A percentile compares a stretch with the other conserved stretches of the same genome.
phyloP scores from a whole-genome alignment of 768 basidiomycete species.

The Kwoniella pini region DNA sequence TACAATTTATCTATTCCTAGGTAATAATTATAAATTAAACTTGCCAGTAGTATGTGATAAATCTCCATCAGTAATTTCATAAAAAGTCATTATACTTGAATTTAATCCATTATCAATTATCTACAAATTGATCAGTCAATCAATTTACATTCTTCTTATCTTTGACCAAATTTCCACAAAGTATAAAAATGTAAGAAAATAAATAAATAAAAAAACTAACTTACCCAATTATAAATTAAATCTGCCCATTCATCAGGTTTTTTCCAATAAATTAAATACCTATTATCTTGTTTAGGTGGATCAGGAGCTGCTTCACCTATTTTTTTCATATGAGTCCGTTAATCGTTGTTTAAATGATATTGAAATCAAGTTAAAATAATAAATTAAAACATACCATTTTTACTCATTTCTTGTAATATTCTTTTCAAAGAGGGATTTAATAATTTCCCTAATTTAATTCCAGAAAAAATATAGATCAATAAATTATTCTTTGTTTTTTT shows the following conservation, averaged over 20 bases:
- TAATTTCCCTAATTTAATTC: constrained; percentile 38
- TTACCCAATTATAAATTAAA: constrained; percentile 57
- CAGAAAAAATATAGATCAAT: too few relatives aligned
- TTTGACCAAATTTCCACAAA: too few relatives aligned
- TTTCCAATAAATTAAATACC: constrained; percentile 56
- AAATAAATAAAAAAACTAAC: constrained; percentile 9
- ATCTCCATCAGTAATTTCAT: constrained; percentile 57
- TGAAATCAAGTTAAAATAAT: too few relatives aligned
- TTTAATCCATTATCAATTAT: constrained; percentile 55
- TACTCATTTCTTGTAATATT: constrained; percentile 43
- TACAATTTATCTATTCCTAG: too few relatives aligned
- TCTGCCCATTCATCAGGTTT: constrained; percentile 57
- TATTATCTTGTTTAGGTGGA: constrained; percentile 48
- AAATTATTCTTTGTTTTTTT: constrained; percentile 48
- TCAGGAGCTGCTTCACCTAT: constrained; percentile 43
- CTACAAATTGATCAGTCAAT: constrained; percentile 30
- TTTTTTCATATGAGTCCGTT: neutral
- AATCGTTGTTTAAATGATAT: neutral
- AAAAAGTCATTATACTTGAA: constrained; percentile 57
- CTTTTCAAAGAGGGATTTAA: constrained; percentile 34
- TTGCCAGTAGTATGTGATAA: constrained; percentile 51
- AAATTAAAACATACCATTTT: constrained; percentile 42
- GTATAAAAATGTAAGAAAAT: too few relatives aligned
- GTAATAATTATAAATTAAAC: too few relatives aligned
- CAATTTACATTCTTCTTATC: too few relatives aligned